phyloP scores from a whole-genome alignment of 371 early-diverging fungal genomes.

The Smittium culicis region DNA sequence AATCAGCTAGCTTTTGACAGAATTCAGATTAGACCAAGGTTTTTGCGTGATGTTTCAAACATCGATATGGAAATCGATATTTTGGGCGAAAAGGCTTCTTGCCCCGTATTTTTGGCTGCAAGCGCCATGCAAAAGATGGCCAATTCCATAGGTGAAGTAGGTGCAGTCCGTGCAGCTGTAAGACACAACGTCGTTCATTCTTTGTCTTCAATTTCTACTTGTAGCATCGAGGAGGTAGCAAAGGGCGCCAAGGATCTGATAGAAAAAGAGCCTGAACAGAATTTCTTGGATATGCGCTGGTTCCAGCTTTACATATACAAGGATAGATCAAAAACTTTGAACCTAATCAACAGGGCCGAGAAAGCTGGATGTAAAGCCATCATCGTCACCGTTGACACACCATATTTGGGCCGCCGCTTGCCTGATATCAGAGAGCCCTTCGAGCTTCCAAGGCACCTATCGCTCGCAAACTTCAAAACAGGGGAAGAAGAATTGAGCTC shows the following conservation, averaged over 20 bases:
- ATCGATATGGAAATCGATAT: slow-evolving; percentile 44
- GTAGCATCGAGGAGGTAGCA: slow-evolving; percentile 42
- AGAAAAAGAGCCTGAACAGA: no score
- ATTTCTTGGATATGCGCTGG: slow-evolving; percentile 35
- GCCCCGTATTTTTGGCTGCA: slow-evolving; percentile 36
- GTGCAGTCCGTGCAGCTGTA: slow-evolving; percentile 31
- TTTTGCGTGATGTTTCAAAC: slow-evolving; percentile 57
- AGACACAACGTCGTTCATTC: slow-evolving; percentile 27
- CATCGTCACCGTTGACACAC: slow-evolving; percentile 89
- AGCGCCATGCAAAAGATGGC: slow-evolving; percentile 48
- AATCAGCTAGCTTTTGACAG: slow-evolving; percentile 41
- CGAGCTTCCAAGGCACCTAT: slow-evolving; percentile 38
- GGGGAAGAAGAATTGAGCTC: slow-evolving; percentile 16
- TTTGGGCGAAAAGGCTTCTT: slow-evolving; percentile 34
- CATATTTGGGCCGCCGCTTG: slow-evolving; percentile 74
- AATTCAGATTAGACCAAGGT: slow-evolving; percentile 44
- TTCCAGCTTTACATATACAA: slow-evolving; percentile 86
- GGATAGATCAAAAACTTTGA: slow-evolving; percentile 52
- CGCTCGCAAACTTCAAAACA: slow-evolving; percentile 38
- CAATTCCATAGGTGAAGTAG: slow-evolving; percentile 41
- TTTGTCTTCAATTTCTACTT: slow-evolving; percentile 35
- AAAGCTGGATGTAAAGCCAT: slow-evolving; percentile 60
- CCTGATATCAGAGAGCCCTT: slow-evolving; percentile 81
- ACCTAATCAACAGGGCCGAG: slow-evolving; percentile 67
- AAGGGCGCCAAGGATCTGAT: slow-evolving; percentile 15